phyloP scores from a whole-genome alignment of 2,329 filamentous ascomycete species.

The Neonectria faginata region DNA sequence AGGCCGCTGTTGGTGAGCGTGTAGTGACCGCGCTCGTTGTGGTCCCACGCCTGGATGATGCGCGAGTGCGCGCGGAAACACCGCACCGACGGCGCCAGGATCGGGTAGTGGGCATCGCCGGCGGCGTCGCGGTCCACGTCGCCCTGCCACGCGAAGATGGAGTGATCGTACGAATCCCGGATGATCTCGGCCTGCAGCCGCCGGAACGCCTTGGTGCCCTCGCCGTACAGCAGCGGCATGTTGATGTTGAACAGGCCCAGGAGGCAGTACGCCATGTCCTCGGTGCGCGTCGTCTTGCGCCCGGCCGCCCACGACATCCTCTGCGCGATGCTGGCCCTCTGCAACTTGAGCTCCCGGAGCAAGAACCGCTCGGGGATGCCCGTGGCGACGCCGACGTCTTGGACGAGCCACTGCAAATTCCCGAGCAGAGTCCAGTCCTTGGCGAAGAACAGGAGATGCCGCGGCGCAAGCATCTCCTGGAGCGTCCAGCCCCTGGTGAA shows the following conservation, averaged over 20 bases:
- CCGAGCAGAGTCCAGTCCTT: conserved; percentile 30
- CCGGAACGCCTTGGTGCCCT: conserved; percentile 39
- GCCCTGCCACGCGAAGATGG: conserved; percentile 39
- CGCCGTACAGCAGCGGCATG: conserved; percentile 41
- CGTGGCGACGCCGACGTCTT: conserved; percentile 21
- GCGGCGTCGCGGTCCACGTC: not conserved
- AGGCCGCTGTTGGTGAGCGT: conserved; percentile 26
- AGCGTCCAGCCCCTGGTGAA: conserved; percentile 40
- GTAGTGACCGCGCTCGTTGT: conserved; percentile 23
- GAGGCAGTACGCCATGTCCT: conserved; percentile 42
- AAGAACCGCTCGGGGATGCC: conserved; percentile 30
- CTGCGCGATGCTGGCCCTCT: conserved; percentile 25
- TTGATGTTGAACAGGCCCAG: conserved; percentile 39
- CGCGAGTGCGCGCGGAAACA: conserved; percentile 17
- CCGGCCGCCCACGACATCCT: conserved; percentile 40
- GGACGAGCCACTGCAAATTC: conserved; percentile 14
- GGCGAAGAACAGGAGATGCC: conserved; percentile 27
- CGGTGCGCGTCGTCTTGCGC: conserved; percentile 33
- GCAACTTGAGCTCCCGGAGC: conserved; percentile 15
- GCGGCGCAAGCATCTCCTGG: conserved; percentile 35
- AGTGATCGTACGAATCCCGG: conserved; percentile 38
- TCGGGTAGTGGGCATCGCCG: conserved; percentile 1
- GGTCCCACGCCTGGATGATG: conserved; percentile 18
- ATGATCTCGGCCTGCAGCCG: conserved; percentile 44
- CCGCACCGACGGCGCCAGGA: conserved; percentile 18